Conservation (phyloP, 1,139 yeast species). For the Geotrichum australiense region DNA sequence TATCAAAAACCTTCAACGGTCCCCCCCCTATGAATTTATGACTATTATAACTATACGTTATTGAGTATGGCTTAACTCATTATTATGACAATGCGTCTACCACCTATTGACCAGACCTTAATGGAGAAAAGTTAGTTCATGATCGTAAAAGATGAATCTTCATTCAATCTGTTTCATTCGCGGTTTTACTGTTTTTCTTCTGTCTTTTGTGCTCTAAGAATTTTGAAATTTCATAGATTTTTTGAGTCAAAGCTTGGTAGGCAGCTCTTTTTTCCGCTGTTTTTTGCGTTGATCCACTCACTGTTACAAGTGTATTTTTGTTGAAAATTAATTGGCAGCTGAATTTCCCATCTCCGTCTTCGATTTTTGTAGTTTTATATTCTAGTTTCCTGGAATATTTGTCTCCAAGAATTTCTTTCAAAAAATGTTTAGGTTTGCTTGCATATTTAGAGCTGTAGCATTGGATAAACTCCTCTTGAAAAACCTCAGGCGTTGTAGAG, state of each 20-base stretch:
- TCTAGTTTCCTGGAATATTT: not conserved
- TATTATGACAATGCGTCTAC: no score
- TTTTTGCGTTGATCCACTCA: constrained; percentile 13
- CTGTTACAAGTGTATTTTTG: constrained; percentile 2
- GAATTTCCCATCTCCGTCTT: not conserved
- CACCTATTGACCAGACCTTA: no score
- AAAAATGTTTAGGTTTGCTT: constrained; percentile 8
- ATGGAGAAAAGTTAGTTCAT: no score
- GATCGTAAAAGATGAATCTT: no score
- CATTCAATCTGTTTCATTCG: no score
- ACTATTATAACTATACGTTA: no score
- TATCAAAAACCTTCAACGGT: no score
- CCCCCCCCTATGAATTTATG: no score
- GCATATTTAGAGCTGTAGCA: constrained; percentile 5
- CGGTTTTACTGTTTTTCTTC: not conserved
- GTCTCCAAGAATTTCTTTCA: constrained; percentile 4
- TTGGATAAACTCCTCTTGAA: constrained; percentile 8
- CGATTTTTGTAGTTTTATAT: not conserved
- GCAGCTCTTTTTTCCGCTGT: constrained; percentile 16
- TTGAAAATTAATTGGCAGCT: constrained; percentile 7
- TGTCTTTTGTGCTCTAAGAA: constrained; percentile 1
- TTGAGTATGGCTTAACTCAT: no score
- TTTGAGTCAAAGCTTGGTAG: constrained; percentile 9
- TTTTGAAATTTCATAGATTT: constrained; percentile 1
- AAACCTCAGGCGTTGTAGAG: not conserved